Base-by-base conservation (phyloP, 257 asterid genomes). In the Cinchona pubescens region DNA sequence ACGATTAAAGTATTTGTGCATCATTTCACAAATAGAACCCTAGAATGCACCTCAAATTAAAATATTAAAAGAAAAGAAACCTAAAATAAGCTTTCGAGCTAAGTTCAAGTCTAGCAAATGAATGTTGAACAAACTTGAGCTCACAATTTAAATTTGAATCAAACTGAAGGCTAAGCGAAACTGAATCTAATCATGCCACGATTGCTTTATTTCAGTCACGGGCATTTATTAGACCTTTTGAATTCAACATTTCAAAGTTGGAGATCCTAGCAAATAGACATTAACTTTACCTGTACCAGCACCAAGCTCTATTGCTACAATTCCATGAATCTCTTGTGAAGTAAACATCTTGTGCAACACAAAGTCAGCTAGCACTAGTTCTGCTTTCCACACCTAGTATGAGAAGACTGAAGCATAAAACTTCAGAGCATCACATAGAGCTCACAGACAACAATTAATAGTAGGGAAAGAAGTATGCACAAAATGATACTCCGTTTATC, bases 361-460 rank as follows among this genome's bases (percentile, higher is more conserved):
- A 79, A 94, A 89, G 82, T 94, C 98, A 77, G 99, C 96, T 58
- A 94, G 85, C 23, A 87, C 87, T 79, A 94, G 77, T 82, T 92
- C 98, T 76, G 98, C 99, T 82, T 85, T 88, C 99, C 99, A 94
- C 32, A 94, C 90, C 97, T 94, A 80, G 70, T 67, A 37, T 45
- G 67, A 69, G 70, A 75, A 75, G 5, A 5, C 25, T 23, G 37
- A 66, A 49, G 73, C 14, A 46, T 48, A 48, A 72, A 65, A 77
- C 19, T 25, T 25, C 46, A 37, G 59, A 73, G 56, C 56, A 71
- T 74, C 70, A 45, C 32, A 48, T 55, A 10, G 38, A 59, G 51
- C 66, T 51, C 43, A 51, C 35, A 30, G 29, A 29, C 67, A 23
- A 38, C n/a, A 15, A 49, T 19, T 30, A 30, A 68, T 53, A n/a